These are phyloP conservation scores for Penicillium occitanis DNA, from an alignment of 2,329 filamentous ascomycete genomes.

Conservation along the genomic window DNA sequence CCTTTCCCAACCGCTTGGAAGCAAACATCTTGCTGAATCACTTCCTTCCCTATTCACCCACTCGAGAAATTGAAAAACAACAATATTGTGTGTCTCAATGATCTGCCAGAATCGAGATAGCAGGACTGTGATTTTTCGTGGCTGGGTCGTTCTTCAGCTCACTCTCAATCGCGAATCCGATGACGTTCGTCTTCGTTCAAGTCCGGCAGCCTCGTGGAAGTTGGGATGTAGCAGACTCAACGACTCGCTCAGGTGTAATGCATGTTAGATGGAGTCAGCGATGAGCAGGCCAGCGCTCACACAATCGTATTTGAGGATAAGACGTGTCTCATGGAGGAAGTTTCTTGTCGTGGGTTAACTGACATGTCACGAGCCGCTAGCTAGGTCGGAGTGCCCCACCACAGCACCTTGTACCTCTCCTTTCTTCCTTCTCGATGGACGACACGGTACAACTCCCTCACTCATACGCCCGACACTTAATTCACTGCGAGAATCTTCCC, in stretches of 20 bases:
- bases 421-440: not conserved
- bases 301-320: not conserved
- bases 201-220: not conserved
- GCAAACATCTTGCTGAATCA: slow-evolving; percentile 48
- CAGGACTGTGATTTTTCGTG: not conserved
- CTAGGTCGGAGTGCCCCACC: not conserved
- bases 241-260: not conserved
- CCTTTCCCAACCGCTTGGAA: slow-evolving; percentile 49
- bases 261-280: not conserved
- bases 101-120: not conserved
- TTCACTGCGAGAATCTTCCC: not conserved
- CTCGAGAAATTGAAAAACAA: not conserved
- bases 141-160: not conserved
- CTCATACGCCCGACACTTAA: not conserved
- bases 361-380: not conserved
- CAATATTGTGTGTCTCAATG: not conserved
- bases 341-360: not conserved
- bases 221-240: not conserved
- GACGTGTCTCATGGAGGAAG: not conserved
- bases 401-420: not conserved
- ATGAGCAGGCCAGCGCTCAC: slow-evolving; percentile 5
- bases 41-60: not conserved
- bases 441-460: not conserved
- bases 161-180: not conserved
- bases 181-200: slow-evolving; percentile 12